These are phyloP conservation scores for Aspergillus brunneoviolaceus DNA, from an alignment of 2,329 filamentous ascomycete genomes.

Conservation along the genomic window DNA sequence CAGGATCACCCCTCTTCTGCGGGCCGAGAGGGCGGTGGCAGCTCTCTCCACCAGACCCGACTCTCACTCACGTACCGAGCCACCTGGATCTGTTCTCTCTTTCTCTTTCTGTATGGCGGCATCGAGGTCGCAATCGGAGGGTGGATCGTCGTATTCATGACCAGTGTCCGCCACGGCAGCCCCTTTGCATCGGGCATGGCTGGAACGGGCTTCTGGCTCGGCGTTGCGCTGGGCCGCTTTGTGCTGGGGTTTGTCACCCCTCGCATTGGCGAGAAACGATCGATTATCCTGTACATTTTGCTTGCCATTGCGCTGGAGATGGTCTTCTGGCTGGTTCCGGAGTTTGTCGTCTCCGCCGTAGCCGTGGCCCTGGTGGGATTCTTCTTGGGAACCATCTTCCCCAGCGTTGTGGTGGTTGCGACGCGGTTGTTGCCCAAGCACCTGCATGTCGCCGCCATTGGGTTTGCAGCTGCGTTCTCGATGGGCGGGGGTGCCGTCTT, in stretches of 20 bases:
- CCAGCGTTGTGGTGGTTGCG: conserved; percentile 68
- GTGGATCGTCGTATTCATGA: conserved; percentile 85
- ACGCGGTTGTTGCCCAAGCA: conserved; percentile 72
- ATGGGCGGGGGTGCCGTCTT: conserved; percentile 61
- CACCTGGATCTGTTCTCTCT: conserved; percentile 48
- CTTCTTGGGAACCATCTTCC: conserved; percentile 79
- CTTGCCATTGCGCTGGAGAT: conserved; percentile 65
- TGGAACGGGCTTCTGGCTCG: conserved; percentile 79
- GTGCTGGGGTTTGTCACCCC: conserved; percentile 74
- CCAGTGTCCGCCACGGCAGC: conserved; percentile 65
- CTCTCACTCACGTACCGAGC: neutral
- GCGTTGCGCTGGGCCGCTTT: conserved; percentile 71
- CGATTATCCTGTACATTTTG: conserved; percentile 62
- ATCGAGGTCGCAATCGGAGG: conserved; percentile 70
- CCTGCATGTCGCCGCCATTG: conserved; percentile 69
- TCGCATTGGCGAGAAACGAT: conserved; percentile 63
- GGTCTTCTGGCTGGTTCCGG: conserved; percentile 77
- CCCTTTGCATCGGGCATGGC: conserved; percentile 72
- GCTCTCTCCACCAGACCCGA: neutral
- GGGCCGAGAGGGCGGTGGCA: no score
- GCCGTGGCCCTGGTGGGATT: conserved; percentile 72
- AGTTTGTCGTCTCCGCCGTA: conserved; percentile 68
- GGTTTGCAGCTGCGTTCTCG: conserved; percentile 75
- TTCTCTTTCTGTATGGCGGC: conserved; percentile 76
- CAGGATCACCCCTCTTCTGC: neutral